A percentile compares a stretch with the other conserved stretches of the same genome.
phyloP scores from a whole-genome alignment of 805 yeast genomes.

The Candida adriatica region DNA sequence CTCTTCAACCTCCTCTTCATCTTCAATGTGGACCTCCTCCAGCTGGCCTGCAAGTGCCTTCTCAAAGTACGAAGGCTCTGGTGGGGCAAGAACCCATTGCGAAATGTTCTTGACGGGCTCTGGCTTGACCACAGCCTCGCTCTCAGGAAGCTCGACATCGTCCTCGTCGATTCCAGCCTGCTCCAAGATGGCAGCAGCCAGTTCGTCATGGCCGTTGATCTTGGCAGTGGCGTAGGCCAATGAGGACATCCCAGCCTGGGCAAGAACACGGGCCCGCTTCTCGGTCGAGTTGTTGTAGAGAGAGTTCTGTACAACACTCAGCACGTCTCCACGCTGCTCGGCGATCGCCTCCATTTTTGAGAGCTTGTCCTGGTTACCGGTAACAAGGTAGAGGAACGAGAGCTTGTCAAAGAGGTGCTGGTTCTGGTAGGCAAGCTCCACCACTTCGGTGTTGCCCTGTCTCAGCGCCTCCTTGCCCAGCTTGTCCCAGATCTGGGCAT shows the following conservation, averaged over 20 bases:
- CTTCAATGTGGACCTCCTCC: conserved; percentile 54
- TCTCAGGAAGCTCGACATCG: conserved; percentile 60
- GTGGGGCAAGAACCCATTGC: conserved; percentile 80
- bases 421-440: conserved; percentile 85
- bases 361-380: conserved; percentile 74
- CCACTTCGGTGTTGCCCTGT: conserved; percentile 83
- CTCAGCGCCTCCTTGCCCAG: conserved; percentile 79
- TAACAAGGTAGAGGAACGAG: conserved; percentile 77
- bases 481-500: conserved; percentile 66
- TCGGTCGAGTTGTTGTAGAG: conserved; percentile 69
- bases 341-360: conserved; percentile 85
- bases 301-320: conserved; percentile 78
- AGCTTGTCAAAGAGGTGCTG: conserved; percentile 81
- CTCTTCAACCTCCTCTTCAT: conserved; percentile 27
- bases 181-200: conserved; percentile 65
- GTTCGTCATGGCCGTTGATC: conserved; percentile 69
- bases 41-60: conserved; percentile 74
- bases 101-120: conserved; percentile 39
- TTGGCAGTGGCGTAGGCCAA: conserved; percentile 92
- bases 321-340: conserved; percentile 74
- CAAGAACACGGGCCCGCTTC: conserved; percentile 66
- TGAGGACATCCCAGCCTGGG: conserved; percentile 75
- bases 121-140: conserved; percentile 36
- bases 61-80: conserved; percentile 76
- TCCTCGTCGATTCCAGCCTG: conserved; percentile 60